Percentiles rank a stretch among this genome's conserved stretches.
These are phyloP conservation scores for Yamadazyma mexicana DNA, from an alignment of 1,139 yeast species.

Conservation along the genomic window DNA sequence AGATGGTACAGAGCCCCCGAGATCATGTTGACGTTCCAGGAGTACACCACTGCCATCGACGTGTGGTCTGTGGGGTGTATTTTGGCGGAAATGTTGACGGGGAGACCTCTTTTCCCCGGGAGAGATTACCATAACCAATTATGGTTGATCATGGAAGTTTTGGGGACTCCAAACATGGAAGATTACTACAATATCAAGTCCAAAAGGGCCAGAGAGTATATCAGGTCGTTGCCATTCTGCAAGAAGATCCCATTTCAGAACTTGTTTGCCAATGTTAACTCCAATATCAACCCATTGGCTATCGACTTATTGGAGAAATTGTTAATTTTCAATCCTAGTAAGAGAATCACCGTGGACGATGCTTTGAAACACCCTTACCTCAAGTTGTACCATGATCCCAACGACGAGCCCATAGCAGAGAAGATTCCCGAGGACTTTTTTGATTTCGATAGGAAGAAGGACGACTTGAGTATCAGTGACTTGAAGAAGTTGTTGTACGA, in stretches of 20 bases:
- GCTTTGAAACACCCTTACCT: conserved; percentile 71
- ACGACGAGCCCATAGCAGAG: conserved; percentile 67
- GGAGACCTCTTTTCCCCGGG: conserved; percentile 91
- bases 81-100: conserved; percentile 85
- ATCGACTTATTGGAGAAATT: conserved; percentile 60
- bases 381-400: conserved; percentile 65
- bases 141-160: conserved; percentile 78
- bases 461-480: conserved; percentile 47
- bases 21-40: conserved; percentile 89
- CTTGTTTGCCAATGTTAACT: conserved; percentile 34
- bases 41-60: conserved; percentile 93
- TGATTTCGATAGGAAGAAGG: conserved; percentile 59
- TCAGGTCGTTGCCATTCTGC: conserved; percentile 65
- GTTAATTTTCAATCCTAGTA: conserved; percentile 63
- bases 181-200: conserved; percentile 81
- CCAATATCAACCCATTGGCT: conserved; percentile 51
- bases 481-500: conserved; percentile 56
- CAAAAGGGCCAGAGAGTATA: conserved; percentile 83
- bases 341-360: conserved; percentile 62
- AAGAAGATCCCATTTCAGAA: conserved; percentile 44
- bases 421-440: conserved; percentile 59
- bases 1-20: conserved; percentile 99
- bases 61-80: conserved; percentile 98
- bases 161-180: conserved; percentile 87
- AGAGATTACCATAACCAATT: conserved; percentile 91